Base-by-base conservation (phyloP, 2,329 filamentous ascomycete genomes). In the Colletotrichum sp. region DNA sequence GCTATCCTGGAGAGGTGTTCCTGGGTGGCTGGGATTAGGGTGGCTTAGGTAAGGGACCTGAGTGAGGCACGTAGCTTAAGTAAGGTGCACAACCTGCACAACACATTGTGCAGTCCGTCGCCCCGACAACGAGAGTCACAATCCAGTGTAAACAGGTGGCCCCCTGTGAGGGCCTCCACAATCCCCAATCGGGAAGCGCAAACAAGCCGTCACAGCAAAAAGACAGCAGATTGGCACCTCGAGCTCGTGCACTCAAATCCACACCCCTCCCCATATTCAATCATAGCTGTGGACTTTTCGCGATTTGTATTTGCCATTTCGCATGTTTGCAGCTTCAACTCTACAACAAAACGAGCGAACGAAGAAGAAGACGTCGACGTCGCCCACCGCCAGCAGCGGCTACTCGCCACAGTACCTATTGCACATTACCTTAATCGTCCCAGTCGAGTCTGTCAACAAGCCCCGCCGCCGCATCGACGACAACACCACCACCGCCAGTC, bases 331-430 rank as follows among this genome's bases (percentile, higher is more conserved):
- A 52, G 43, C 71, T 76, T 62, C 76, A 80, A 74, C 66, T 79
- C 78, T 78, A 79, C 74, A 66, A 80, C 43, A 22, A 22, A 48
- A 22, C 39, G 43, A 52, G 13, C n/a, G n/a, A 52, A 52, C 43
- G 43, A 52, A 52, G 43, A 52, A 52, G 43, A 52, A 30, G 58
- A 28, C 15, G 39, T 8, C 79, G 77, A 79, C 78, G 78, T 76
- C 75, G 66, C 79, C 80, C 77, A 79, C 80, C 62, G 78, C 81
- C 75, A 79, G 80, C 67, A 78, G 78, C 43, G 43, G 43, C 43
- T 52, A 28, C 72, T 81, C 61, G 85, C 85, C 82, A 83, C 83
- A 72, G 78, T 84, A 82, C 84, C 85, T 80, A 82, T 82, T 82
- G 71, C 81, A 78, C 66, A 76, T 77, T 58, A 78, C 66, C 72